These are phyloP conservation scores for Delitschia confertaspora DNA, from an alignment of 495 filamentous ascomycete species.

Conservation along the genomic window DNA sequence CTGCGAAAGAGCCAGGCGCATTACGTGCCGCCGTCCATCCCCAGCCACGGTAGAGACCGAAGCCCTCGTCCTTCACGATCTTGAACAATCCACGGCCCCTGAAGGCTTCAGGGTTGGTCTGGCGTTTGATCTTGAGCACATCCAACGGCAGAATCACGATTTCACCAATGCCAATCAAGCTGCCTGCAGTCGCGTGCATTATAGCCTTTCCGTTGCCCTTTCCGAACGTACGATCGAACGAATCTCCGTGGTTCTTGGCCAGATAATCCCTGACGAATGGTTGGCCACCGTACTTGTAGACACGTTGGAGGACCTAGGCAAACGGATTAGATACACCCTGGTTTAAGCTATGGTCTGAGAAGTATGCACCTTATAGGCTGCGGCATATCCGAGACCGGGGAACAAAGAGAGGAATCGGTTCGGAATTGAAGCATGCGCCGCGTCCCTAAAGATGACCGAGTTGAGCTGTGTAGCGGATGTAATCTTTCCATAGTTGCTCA, in stretches of 20 bases:
- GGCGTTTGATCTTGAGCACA: conserved; percentile 98
- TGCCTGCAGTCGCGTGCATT: conserved; percentile 91
- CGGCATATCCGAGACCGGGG: conserved; percentile 92
- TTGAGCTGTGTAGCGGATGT: conserved; percentile 57
- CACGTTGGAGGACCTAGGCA: conserved; percentile 68
- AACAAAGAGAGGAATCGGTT: conserved; percentile 92
- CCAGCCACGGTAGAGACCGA: conserved; percentile 91
- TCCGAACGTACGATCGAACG: conserved; percentile 84
- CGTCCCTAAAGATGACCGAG: conserved; percentile 86
- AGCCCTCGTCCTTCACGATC: conserved; percentile 89
- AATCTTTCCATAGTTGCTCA: conserved; percentile 90
- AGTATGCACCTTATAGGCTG: conserved; percentile 79
- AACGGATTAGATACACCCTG: too few species aligned
- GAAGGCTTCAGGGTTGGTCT: conserved; percentile 98
- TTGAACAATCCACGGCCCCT: conserved; percentile 80
- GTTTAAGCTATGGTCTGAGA: background rate
- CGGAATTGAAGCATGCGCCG: conserved; percentile 56
- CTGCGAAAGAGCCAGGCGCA: conserved; percentile 92
- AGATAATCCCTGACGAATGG: conserved; percentile 91
- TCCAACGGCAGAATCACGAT: conserved; percentile 91
- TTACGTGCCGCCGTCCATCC: conserved; percentile 97
- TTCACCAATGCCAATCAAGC: conserved; percentile 93
- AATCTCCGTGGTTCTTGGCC: conserved; percentile 63
- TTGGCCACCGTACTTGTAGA: conserved; percentile 99
- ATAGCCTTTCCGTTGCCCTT: conserved; percentile 97